Evolutionary conservation across 768 basidiomycete genomes (phyloP).

Genomic region (Rhizopogon vinicolor): DNA sequence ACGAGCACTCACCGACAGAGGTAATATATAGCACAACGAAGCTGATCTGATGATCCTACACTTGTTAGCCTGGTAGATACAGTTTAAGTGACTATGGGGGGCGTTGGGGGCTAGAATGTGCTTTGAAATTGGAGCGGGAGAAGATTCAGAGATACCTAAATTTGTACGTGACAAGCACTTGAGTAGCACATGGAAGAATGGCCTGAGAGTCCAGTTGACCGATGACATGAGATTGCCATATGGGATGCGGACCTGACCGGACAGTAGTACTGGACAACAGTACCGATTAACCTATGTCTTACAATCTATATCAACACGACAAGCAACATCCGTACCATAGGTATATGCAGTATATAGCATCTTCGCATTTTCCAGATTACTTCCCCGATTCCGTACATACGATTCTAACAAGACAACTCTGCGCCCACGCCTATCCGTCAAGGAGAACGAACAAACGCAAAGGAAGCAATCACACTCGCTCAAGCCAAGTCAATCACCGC

Average conservation of each 20-base stretch:
- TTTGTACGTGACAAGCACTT: neutral
- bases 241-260: no score
- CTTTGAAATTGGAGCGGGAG: neutral
- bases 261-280: no score
- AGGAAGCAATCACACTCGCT: neutral
- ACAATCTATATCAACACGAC: neutral
- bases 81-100: neutral
- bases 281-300: no score
- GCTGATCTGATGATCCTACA: neutral
- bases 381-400: neutral
- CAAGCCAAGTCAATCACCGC: slow-evolving; percentile 11
- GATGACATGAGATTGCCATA: no score
- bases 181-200: neutral
- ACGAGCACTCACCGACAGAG: neutral
- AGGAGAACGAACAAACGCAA: neutral
- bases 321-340: neutral
- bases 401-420: neutral
- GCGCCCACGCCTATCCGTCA: no score
- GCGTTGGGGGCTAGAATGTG: neutral
- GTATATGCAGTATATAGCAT: neutral
- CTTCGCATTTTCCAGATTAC: neutral
- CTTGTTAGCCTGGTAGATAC: neutral
- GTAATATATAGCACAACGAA: neutral
- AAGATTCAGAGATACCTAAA: neutral
- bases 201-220: neutral